Conservation (phyloP, 306 rosid genomes). For the Castanea crenata region DNA sequence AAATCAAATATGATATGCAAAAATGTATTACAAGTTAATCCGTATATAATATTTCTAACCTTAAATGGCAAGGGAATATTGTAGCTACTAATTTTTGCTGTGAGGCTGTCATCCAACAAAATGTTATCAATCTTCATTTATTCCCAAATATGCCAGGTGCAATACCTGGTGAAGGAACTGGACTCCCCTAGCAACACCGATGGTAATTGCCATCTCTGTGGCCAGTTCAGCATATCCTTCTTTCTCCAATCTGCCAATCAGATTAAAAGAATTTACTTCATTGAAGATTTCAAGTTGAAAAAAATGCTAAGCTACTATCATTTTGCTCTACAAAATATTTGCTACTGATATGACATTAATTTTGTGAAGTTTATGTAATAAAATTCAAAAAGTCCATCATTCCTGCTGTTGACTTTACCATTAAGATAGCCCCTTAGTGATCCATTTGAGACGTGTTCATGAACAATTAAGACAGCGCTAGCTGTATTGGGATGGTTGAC, state of each 20-base stretch:
- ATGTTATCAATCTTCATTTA: conserved; percentile 59
- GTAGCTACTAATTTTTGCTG: conserved; percentile 71
- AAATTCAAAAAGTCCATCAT: no score
- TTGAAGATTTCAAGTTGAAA: not conserved
- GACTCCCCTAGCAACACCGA: conserved; percentile 68
- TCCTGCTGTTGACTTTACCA: conserved; percentile 37
- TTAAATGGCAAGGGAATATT: conserved; percentile 58
- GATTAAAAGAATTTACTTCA: not conserved
- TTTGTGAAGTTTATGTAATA: no score
- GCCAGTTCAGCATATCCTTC: conserved; percentile 81
- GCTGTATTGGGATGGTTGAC: conserved; percentile 47
- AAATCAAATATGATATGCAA: not conserved
- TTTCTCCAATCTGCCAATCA: conserved; percentile 61
- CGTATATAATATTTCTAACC: conserved; percentile 35
- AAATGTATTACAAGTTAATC: not conserved
- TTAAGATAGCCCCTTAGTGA: conserved; percentile 57
- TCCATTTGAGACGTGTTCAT: conserved; percentile 58
- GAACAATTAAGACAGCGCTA: conserved; percentile 53
- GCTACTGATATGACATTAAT: no score
- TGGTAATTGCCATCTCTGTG: conserved; percentile 78
- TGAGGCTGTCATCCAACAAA: conserved; percentile 64
- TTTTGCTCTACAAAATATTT: no score
- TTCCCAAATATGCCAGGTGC: conserved; percentile 70
- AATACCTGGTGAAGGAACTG: conserved; percentile 71
- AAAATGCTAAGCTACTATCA: no score